Evolutionary conservation across 768 basidiomycete species (phyloP), one percentile per base, ranked within the genome.

Genomic region (Tremella fuciformis): DNA sequence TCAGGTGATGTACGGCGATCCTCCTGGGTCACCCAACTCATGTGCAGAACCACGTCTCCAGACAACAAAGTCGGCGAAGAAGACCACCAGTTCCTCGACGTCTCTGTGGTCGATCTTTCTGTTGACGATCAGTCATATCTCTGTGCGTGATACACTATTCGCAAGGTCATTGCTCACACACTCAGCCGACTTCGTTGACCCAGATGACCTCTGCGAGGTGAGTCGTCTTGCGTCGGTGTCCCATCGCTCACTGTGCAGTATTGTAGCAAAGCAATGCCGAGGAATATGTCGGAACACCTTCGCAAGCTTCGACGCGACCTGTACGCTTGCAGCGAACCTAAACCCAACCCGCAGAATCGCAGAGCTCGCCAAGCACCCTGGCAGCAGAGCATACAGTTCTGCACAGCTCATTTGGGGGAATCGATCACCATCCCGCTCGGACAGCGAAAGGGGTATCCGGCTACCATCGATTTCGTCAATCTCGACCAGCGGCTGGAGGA

Each of bases 341-440:
- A 46, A 8, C 42, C 42, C 16, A 46, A 4, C 6, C 42, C 22
- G 6, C 42, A 22, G n/a, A 46, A 46, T 15, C 42, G 8, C n/a
- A 22, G 22, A n/a, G 42, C 42, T 22, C 42, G 42, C 22, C n/a
- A 46, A 46, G 42, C 42, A 46, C 42, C 42, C n/a, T 46, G 42
- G 42, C 42, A 46, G 22, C 42, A 46, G 42, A 46, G n/a, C 22
- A 46, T 46, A 6, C n/a, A 70, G 15, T 69, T 69, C 38, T 76
- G 75, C 57, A 8, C 50, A 3, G 55, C 55, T 25, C 75, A 76
- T 48, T 53, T 62, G 21, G 66, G 66, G 15, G 65, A 73, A 48
- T 62, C 61, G 0, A 59, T 54, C 1, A 38, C 64, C 49, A 67
- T 76, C 41, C 72, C 72, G 8, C 50, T 66, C 11, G 75, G 72